Conservation (phyloP, 179 eudicot species). For the Dionaea muscipula region DNA sequence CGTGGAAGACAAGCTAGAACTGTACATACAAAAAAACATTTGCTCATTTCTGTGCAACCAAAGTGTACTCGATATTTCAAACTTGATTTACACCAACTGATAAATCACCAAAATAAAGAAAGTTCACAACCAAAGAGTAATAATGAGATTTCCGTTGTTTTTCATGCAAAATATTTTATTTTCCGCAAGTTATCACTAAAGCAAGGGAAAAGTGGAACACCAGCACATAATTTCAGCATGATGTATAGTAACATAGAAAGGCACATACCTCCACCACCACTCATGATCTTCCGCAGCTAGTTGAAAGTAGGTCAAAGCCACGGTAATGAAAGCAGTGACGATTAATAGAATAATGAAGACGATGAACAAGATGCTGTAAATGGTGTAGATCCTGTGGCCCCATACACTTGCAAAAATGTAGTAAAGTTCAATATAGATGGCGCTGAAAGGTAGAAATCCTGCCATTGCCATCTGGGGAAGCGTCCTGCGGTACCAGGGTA, state of each 20-base stretch:
- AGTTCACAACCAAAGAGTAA: no score
- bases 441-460: slow-evolving; percentile 4
- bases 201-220: not conserved
- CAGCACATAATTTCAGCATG: not conserved
- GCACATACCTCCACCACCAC: slow-evolving; percentile 6
- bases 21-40: no score
- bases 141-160: no score
- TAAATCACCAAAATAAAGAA: no score
- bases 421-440: slow-evolving; percentile 4
- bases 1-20: no score
- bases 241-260: not conserved
- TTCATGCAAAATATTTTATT: no score
- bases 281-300: slow-evolving; percentile 3
- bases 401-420: slow-evolving; percentile 2
- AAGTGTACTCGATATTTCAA: no score
- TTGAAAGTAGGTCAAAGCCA: slow-evolving; percentile 5
- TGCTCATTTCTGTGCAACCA: no score
- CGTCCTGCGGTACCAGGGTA: slow-evolving; percentile 2
- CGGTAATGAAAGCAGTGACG: slow-evolving; percentile 3
- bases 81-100: no score
- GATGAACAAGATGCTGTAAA: slow-evolving; percentile 3
- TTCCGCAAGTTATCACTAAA: no score
- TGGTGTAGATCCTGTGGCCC: slow-evolving; percentile 6
- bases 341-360: slow-evolving; percentile 5
- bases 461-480: slow-evolving; percentile 7